Evolutionary conservation across 257 asterid species (phyloP), one percentile per base, ranked within the genome.

Genomic region (Henckelia pumila): DNA sequence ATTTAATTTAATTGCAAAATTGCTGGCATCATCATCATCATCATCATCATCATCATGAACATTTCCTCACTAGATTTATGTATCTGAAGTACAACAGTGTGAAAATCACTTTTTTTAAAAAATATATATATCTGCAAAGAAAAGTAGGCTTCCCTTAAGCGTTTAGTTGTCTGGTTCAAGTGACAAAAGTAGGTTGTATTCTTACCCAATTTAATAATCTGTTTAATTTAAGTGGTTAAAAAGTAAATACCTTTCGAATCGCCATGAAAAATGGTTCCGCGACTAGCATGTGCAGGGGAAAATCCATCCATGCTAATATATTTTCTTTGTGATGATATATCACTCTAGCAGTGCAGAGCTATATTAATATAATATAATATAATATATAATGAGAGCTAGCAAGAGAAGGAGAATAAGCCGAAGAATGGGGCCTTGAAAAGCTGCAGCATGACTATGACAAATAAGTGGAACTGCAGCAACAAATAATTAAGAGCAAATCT

Each of bases 381-480:
- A n/a, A n/a, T n/a, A n/a, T n/a, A n/a, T n/a, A n/a, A n/a, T n/a
- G n/a, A n/a, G n/a, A n/a, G n/a, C n/a, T n/a, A n/a, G n/a, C n/a
- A n/a, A n/a, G n/a, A n/a, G n/a, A n/a, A n/a, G n/a, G n/a, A n/a
- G n/a, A n/a, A n/a, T n/a, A n/a, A n/a, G n/a, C n/a, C n/a, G n/a
- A n/a, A n/a, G 26, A 25, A 25, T 25, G 89, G 88, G 81, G 82
- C 92, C 92, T 62, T 52, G 35, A 81, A 89, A 90, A 82, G 92
- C 95, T 88, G 96, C 90, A 78, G 74, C 14, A 10, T 33, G 56
- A 75, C 84, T 4, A 10, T 33, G 56, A 75, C 84, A 86, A 85
- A 90, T 88, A 86, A 90, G 95, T 86, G 88, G 88, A 80, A 76
- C 85, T 82, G 88, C 90, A 75, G 77, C 81, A 74, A 63, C 80